Evolutionary conservation across 2,329 filamentous ascomycete species (phyloP), one percentile per base, ranked within the genome.

Genomic region (Stagonosporopsis chrysanthemi): DNA sequence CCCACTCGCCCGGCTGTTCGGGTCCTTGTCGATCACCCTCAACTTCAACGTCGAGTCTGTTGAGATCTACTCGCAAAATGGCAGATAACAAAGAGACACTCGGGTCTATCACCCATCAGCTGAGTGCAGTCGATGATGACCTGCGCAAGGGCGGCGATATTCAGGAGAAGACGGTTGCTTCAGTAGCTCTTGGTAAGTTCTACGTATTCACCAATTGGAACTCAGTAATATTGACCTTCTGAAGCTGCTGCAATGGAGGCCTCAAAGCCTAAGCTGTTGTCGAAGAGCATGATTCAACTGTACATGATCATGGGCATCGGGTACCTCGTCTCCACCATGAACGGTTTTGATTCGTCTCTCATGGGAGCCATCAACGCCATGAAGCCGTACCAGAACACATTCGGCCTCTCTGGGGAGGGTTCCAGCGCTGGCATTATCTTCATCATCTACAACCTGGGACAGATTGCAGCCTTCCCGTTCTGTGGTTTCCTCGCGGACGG

Each of bases 331-430:
- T 73, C 70, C 11, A 74, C 72, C 6, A 65, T 74, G 56, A 74
- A 74, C 59, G 72, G 71, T 6, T 74, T 73, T 56, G 75, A 78
- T 45, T 71, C 67, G 4, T 75, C 71, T 7, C 65, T 78, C 28
- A 78, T 78, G 76, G 78, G 78, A n/a, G 77, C 80, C 5, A 83
- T 86, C 58, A 84, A 84, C 57, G 81, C 81, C 43, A 84, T 85
- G 78, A 46, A 75, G 0, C 70, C 78, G 1, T 86, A 84, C 63
- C 82, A 83, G 52, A 58, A 71, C 0, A 82, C 79, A 4, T 85
- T 85, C 53, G 78, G 71, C 0, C 69, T 84, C n/a, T 72, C 72
- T 22, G 80, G 80, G 11, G 77, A 75, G 9, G 82, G 81, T 6
- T 79, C 80, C 28, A 78, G 76, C 40, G 81, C 81, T 0, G 82